phyloP scores from a whole-genome alignment of 768 basidiomycete species.

The Tulasnella sp. region DNA sequence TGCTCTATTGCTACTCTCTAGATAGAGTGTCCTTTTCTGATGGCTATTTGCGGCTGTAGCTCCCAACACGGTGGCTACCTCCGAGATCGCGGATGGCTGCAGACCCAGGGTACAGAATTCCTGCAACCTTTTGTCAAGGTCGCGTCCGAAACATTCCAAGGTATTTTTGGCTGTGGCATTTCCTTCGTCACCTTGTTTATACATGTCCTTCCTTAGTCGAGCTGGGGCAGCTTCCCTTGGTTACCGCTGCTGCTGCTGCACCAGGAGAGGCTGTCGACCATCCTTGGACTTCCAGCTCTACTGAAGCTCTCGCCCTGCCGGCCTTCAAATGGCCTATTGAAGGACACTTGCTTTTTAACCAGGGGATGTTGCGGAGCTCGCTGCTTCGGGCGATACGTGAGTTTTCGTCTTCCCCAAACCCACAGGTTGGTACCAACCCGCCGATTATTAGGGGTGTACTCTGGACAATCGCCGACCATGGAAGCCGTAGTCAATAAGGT shows the following conservation, averaged over 20 bases:
- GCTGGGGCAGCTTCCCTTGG: background rate
- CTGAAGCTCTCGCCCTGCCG: background rate
- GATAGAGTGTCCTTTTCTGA: background rate
- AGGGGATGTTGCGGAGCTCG: background rate
- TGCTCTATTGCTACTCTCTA: background rate
- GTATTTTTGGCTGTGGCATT: background rate
- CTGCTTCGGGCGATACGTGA: background rate
- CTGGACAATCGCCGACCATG: background rate
- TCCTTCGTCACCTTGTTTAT: background rate
- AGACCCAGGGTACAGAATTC: background rate
- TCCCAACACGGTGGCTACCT: background rate
- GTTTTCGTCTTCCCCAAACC: background rate
- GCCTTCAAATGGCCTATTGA: background rate
- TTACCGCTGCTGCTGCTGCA: background rate
- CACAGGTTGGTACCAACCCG: background rate
- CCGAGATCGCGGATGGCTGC: background rate
- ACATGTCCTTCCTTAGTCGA: background rate
- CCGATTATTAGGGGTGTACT: background rate
- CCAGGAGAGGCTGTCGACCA: background rate
- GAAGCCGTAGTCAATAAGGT: background rate
- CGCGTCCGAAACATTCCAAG: background rate
- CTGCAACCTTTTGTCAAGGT: background rate
- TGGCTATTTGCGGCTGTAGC: background rate
- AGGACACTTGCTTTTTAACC: background rate
- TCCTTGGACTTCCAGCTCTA: background rate